These are phyloP conservation scores for Penicillium sp. DNA, from an alignment of 2,329 filamentous ascomycete genomes.

Conservation along the genomic window DNA sequence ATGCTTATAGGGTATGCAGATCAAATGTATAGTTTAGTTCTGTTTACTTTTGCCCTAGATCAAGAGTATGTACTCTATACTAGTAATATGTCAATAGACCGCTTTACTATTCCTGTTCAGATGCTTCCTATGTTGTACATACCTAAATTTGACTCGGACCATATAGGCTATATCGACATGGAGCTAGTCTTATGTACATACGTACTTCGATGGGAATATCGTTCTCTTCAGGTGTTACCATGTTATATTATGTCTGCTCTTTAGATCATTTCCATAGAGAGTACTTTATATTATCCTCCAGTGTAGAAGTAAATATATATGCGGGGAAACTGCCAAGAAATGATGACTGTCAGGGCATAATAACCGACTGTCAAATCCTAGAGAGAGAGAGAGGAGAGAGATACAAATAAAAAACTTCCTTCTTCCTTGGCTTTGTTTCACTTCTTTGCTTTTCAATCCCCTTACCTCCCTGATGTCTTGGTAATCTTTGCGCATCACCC, in stretches of 20 bases:
- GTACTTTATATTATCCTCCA: no score
- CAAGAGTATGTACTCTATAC: no score
- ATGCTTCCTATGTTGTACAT: no score
- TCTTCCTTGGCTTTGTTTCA: neutral
- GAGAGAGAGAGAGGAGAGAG: neutral
- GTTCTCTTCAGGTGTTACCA: neutral
- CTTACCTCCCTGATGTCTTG: slow-evolving; percentile 6
- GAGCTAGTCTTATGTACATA: neutral
- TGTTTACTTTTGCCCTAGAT: no score
- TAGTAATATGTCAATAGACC: no score
- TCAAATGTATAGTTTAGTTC: no score
- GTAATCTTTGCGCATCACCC: slow-evolving; percentile 10
- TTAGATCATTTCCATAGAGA: no score
- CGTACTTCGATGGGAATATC: neutral
- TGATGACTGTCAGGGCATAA: slow-evolving; percentile 3
- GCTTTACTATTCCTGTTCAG: no score
- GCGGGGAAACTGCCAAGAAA: slow-evolving; percentile 7
- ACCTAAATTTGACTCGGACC: no score
- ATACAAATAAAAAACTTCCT: neutral
- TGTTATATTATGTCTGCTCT: neutral
- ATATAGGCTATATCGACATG: neutral
- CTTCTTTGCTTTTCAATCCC: neutral
- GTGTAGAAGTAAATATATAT: neutral
- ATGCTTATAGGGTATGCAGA: neutral
- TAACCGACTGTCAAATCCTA: slow-evolving; percentile 4